Conservation (phyloP, 805 yeast species). For the Brettanomyces anomalus region DNA sequence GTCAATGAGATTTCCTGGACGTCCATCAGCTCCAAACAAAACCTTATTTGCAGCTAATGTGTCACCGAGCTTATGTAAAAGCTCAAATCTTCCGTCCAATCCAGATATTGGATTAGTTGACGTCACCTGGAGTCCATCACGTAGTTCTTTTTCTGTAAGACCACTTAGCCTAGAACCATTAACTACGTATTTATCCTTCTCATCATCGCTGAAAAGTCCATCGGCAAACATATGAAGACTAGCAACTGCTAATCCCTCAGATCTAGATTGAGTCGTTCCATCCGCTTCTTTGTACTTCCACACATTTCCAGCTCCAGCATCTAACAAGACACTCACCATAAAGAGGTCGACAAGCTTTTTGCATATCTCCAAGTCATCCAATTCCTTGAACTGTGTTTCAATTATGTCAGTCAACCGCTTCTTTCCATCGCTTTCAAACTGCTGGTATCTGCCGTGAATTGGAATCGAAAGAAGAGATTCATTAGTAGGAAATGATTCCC, state of each 20-base stretch:
- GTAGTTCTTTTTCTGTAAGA: slow-evolving; percentile 29
- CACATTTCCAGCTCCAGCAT: slow-evolving; percentile 59
- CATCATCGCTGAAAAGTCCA: slow-evolving; percentile 33
- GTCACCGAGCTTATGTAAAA: slow-evolving; percentile 39
- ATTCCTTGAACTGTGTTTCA: slow-evolving; percentile 24
- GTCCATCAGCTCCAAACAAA: slow-evolving; percentile 29
- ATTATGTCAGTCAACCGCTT: slow-evolving; percentile 37
- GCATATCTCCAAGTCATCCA: slow-evolving; percentile 34
- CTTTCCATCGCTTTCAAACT: slow-evolving; percentile 43
- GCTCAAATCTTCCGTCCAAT: slow-evolving; percentile 40
- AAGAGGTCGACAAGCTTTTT: slow-evolving; percentile 48
- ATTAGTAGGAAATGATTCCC: slow-evolving; percentile 35
- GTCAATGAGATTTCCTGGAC: slow-evolving; percentile 44
- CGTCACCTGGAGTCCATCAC: slow-evolving; percentile 38
- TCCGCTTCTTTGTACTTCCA: slow-evolving; percentile 41
- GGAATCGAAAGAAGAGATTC: slow-evolving; percentile 37
- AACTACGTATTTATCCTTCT: slow-evolving; percentile 31
- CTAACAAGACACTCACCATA: slow-evolving; percentile 51
- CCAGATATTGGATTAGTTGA: slow-evolving; percentile 44
- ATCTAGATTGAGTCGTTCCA: slow-evolving; percentile 30
- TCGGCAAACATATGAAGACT: slow-evolving; percentile 42
- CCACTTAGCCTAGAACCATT: slow-evolving; percentile 31
- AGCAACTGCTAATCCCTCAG: slow-evolving; percentile 61
- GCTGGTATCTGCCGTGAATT: slow-evolving; percentile 64
- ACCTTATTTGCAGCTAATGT: slow-evolving; percentile 31